These are phyloP conservation scores for Suaeda aralocaspica DNA, from an alignment of 148 eudicot species.

Conservation along the genomic window DNA sequence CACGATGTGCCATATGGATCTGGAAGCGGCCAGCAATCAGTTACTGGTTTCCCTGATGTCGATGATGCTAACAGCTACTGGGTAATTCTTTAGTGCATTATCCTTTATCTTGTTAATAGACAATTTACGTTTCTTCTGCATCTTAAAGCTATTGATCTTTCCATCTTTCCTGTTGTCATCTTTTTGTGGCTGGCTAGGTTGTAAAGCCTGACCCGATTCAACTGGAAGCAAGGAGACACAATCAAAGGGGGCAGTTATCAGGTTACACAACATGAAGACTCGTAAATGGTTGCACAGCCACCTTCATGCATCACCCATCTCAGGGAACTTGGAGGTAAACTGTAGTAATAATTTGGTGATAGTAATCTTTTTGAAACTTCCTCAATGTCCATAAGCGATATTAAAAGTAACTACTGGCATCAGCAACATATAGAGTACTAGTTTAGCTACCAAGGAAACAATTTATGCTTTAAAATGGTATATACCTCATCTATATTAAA, in stretches of 20 bases:
- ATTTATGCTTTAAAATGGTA: background rate
- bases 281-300: conserved; percentile 94
- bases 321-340: conserved; percentile 86
- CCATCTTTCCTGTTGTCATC: no score
- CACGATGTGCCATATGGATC: conserved; percentile 98
- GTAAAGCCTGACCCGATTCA: conserved; percentile 64
- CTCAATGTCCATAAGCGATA: no score
- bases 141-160: background rate
- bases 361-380: background rate
- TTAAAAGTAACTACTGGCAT: no score
- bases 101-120: background rate
- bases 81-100: conserved; percentile 36
- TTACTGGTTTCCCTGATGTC: conserved; percentile 81
- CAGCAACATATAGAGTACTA: no score
- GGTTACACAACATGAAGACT: conserved; percentile 87
- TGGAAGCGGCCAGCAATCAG: conserved; percentile 98
- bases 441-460: background rate
- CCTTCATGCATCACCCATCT: conserved; percentile 89
- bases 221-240: conserved; percentile 70
- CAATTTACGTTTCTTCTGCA: background rate
- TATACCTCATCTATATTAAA: no score
- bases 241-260: conserved; percentile 62
- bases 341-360: background rate
- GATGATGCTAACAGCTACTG: conserved; percentile 97
- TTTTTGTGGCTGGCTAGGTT: conserved; percentile 35